phyloP scores from a whole-genome alignment of 805 yeast genomes.

The Hyphopichia homilentoma region DNA sequence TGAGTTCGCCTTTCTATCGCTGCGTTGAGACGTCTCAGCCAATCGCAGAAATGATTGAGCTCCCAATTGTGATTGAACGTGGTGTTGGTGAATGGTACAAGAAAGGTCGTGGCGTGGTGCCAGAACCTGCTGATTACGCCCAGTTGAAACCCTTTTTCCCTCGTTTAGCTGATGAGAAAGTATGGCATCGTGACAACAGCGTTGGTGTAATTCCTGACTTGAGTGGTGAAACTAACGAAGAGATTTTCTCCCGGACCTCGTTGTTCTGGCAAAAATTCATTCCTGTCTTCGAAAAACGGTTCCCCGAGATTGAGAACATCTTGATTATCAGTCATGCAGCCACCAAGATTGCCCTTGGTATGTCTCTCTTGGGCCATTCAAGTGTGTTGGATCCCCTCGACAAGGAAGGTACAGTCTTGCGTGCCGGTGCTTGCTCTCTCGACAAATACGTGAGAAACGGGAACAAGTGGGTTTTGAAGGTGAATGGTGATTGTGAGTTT shows the following conservation, averaged over 20 bases:
- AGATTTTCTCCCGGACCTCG: constrained; percentile 61
- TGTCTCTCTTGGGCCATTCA: constrained; percentile 57
- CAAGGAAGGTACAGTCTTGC: constrained; percentile 33
- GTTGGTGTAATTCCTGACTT: constrained; percentile 58
- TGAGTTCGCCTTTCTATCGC: constrained; percentile 84
- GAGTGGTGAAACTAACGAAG: constrained; percentile 71
- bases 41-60: constrained; percentile 52
- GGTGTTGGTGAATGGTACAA: constrained; percentile 94
- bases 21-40: constrained; percentile 83
- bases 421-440: constrained; percentile 84
- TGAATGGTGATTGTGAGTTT: constrained; percentile 74
- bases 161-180: constrained; percentile 26
- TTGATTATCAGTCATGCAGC: constrained; percentile 93
- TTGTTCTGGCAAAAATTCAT: constrained; percentile 55
- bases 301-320: constrained; percentile 60
- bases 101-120: constrained; percentile 62
- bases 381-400: constrained; percentile 52
- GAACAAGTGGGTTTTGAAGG: constrained; percentile 52
- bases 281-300: constrained; percentile 50
- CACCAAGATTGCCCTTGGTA: constrained; percentile 81
- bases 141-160: constrained; percentile 53
- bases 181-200: constrained; percentile 46
- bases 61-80: constrained; percentile 64
- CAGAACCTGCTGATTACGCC: constrained; percentile 59
- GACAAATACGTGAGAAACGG: constrained; percentile 48